Conservation (phyloP, 2,329 filamentous ascomycete species). For the Penicillium sp. region DNA sequence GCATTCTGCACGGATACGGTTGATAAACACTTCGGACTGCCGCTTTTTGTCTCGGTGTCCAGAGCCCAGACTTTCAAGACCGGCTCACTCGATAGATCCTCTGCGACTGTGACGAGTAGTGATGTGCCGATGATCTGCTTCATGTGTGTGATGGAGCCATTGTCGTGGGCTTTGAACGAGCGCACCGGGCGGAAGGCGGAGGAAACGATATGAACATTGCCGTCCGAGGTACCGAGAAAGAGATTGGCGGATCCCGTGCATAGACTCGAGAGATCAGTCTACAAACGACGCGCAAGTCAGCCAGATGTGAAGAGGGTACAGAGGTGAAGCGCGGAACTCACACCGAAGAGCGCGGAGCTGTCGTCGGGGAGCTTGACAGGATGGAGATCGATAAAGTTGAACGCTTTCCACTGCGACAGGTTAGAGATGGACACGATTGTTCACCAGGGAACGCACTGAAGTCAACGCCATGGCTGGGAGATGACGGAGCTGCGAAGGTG, state of each 20-base stretch:
- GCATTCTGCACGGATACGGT: slow-evolving; percentile 83
- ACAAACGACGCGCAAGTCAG: slow-evolving; percentile 7
- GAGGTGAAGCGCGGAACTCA: slow-evolving; percentile 43
- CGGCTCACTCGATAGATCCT: slow-evolving; percentile 82
- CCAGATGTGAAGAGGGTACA: not conserved
- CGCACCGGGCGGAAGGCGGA: slow-evolving; percentile 79
- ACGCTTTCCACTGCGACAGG: slow-evolving; percentile 79
- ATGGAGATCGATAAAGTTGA: slow-evolving; percentile 97
- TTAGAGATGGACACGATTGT: slow-evolving; percentile 1
- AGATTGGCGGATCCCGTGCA: slow-evolving; percentile 83
- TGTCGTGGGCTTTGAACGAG: slow-evolving; percentile 80
- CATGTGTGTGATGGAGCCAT: slow-evolving; percentile 74
- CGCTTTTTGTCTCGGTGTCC: slow-evolving; percentile 92
- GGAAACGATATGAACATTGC: slow-evolving; percentile 79
- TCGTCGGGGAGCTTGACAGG: slow-evolving; percentile 76
- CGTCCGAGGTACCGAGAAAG: slow-evolving; percentile 81
- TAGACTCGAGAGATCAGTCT: slow-evolving; percentile 69
- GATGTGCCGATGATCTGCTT: slow-evolving; percentile 84
- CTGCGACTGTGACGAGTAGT: slow-evolving; percentile 70
- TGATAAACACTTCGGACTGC: slow-evolving; percentile 78
- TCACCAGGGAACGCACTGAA: slow-evolving; percentile 28
- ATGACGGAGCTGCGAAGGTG: slow-evolving; percentile 16
- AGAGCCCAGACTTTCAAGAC: slow-evolving; percentile 96
- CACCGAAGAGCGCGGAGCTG: slow-evolving; percentile 70
- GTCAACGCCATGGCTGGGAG: slow-evolving; percentile 38